Conservation (phyloP, 768 basidiomycete genomes). For the Podaxis sp. region DNA sequence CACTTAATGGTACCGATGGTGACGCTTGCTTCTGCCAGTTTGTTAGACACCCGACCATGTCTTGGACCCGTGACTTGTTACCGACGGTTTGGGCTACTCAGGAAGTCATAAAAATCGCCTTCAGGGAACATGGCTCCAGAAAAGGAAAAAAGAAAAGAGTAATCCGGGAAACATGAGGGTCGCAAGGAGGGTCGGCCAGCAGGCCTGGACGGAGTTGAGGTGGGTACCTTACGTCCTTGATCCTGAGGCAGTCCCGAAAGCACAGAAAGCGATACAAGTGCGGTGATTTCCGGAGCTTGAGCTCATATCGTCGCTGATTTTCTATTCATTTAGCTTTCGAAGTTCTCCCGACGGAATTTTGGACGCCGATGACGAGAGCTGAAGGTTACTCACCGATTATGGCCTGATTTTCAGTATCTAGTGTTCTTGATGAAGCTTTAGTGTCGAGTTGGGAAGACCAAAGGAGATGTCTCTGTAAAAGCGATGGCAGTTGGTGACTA, state of each 20-base stretch:
- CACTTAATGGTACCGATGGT: neutral
- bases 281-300: neutral
- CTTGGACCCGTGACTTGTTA: neutral
- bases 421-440: neutral
- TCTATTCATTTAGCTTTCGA: neutral
- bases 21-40: neutral
- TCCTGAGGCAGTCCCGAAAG: neutral
- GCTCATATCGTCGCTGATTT: neutral
- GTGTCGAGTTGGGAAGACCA: neutral
- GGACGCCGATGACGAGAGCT: neutral
- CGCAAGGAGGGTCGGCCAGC: no score
- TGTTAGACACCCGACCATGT: neutral
- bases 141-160: neutral
- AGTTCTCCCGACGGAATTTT: constrained; percentile 8
- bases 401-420: neutral
- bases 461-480: neutral
- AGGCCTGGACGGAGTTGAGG: no score
- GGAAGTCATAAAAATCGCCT: neutral
- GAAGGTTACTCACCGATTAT: constrained; percentile 1
- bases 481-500: neutral
- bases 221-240: neutral
- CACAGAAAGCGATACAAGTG: neutral
- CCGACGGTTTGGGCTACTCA: neutral
- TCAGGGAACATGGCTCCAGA: neutral
- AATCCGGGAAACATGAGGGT: no score